Percentiles rank a stretch among this genome's conserved stretches.
Conservation (phyloP, 2,329 filamentous ascomycete genomes). For the Cercospora sp. region DNA sequence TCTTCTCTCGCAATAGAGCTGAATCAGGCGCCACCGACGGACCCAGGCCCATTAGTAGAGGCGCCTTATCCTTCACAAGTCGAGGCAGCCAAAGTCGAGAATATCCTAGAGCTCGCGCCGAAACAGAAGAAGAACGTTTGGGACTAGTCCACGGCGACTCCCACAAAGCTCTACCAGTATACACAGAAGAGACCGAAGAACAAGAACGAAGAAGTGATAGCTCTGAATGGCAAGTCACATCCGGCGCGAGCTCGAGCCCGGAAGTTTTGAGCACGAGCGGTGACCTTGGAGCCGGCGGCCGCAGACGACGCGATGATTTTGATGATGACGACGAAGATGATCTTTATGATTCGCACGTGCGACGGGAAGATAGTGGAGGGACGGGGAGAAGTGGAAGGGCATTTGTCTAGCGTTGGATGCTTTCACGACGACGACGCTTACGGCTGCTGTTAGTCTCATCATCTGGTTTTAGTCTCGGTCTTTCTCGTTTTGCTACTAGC, state of each 20-base stretch:
- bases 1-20: constrained; percentile 64
- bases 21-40: constrained; percentile 28
- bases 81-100: constrained; percentile 27
- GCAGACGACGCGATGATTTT: constrained; percentile 20
- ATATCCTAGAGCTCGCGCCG: constrained; percentile 26
- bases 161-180: constrained; percentile 22
- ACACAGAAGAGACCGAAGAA: constrained; percentile 23
- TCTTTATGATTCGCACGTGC: constrained; percentile 17
- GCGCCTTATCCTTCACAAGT: constrained; percentile 39
- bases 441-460: background rate
- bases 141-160: constrained; percentile 42
- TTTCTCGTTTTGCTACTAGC: background rate
- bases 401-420: constrained; percentile 17
- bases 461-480: background rate
- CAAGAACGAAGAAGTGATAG: constrained; percentile 24
- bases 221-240: constrained; percentile 40
- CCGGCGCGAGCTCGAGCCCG: constrained; percentile 33
- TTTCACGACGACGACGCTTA: constrained; percentile 1
- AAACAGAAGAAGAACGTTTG: constrained; percentile 42
- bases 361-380: constrained; percentile 11
- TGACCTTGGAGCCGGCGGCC: constrained; percentile 27
- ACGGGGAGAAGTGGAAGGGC: constrained; percentile 16
- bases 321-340: constrained; percentile 17
- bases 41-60: constrained; percentile 38
- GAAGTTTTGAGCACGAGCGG: constrained; percentile 30